Percentiles rank a stretch among this genome's conserved stretches.
These are phyloP conservation scores for Solioccasus polychromus DNA, from an alignment of 768 basidiomycete species.

Conservation along the genomic window DNA sequence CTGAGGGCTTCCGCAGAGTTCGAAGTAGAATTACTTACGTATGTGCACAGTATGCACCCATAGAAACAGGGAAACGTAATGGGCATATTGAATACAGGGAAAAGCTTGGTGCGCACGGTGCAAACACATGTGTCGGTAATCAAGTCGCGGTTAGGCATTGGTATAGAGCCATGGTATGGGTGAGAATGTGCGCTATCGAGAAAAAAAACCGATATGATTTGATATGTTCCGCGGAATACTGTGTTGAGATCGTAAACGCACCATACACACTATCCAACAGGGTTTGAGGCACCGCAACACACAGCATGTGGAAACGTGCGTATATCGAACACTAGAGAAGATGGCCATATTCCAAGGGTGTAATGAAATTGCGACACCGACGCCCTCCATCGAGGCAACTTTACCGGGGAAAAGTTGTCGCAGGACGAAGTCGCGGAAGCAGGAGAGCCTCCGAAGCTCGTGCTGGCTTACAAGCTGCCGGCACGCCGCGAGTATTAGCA, in stretches of 20 bases:
- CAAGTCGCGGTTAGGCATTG: neutral
- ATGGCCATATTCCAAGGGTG: conserved; percentile 1
- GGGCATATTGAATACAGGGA: conserved; percentile 2
- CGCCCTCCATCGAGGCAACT: conserved; percentile 1
- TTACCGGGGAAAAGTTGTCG: conserved; percentile 5
- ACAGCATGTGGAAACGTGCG: conserved; percentile 12
- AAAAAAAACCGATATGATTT: neutral
- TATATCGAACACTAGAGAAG: conserved; percentile 10
- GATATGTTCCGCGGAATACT: conserved; percentile 18
- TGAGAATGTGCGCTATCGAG: conserved; percentile 1
- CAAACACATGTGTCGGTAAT: conserved; percentile 8
- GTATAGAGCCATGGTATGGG: neutral
- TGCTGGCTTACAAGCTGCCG: no score
- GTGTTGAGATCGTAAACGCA: neutral
- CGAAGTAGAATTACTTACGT: conserved; percentile 9
- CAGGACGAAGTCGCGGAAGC: conserved; percentile 10
- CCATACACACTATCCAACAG: conserved; percentile 8
- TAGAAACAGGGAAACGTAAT: conserved; percentile 4
- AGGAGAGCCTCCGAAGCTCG: neutral
- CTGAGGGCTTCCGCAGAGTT: conserved; percentile 9
- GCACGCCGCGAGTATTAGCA: neutral
- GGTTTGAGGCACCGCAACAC: conserved; percentile 10
- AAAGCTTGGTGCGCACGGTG: neutral
- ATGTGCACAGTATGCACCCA: neutral
- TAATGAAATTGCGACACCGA: conserved; percentile 7